These are phyloP conservation scores for Apiospora rasikravindrae DNA, from an alignment of 2,329 filamentous ascomycete genomes.

Conservation along the genomic window DNA sequence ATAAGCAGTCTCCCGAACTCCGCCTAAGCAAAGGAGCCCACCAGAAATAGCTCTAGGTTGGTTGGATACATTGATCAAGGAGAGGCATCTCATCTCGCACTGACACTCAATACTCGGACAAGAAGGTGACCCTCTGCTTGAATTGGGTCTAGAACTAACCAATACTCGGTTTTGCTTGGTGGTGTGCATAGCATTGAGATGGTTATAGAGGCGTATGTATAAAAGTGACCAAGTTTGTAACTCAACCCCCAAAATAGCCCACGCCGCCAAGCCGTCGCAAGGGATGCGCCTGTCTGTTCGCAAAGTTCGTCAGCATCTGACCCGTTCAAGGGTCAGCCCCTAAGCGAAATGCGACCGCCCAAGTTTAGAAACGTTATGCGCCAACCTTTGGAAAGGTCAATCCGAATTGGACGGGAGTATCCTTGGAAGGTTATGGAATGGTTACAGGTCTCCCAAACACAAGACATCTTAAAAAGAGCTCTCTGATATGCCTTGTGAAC, in stretches of 20 bases:
- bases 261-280: not conserved
- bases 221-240: not conserved
- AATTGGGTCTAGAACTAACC: not conserved
- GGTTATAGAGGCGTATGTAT: not conserved
- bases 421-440: not conserved
- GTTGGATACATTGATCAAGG: too few species aligned
- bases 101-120: not conserved
- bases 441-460: not conserved
- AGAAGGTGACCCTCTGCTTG: not conserved
- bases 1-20: not conserved
- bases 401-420: not conserved
- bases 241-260: not conserved
- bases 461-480: not conserved
- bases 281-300: not conserved
- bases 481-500: not conserved
- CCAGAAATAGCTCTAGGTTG: not conserved
- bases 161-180: not conserved
- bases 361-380: not conserved
- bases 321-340: slow-evolving; percentile 1
- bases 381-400: not conserved
- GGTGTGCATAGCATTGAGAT: not conserved
- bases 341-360: not conserved
- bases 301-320: slow-evolving; percentile 3
- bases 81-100: too few species aligned
- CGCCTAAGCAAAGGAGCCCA: not conserved